A percentile compares a stretch with the other conserved stretches of the same genome.
Conservation (phyloP, 495 filamentous ascomycete species). For the Hypoxylon subgilvum region DNA sequence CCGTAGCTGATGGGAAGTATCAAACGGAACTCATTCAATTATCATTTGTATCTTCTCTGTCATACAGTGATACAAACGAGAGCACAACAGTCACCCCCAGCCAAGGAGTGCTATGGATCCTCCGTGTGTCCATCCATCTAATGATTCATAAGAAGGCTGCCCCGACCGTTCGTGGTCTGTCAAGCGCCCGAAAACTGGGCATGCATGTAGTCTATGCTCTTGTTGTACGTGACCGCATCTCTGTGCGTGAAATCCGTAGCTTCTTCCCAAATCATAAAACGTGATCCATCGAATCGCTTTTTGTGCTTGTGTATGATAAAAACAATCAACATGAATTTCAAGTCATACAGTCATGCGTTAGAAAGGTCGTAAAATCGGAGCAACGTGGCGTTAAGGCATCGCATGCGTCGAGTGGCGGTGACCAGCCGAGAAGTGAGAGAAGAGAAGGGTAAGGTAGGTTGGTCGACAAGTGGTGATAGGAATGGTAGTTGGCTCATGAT, state of each 20-base stretch:
- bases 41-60: conserved; percentile 31
- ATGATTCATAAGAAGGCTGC: conserved; percentile 30
- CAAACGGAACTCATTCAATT: conserved; percentile 31
- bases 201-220: conserved; percentile 41
- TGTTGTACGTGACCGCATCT: conserved; percentile 36
- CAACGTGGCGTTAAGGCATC: conserved; percentile 42
- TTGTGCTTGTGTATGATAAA: conserved; percentile 40
- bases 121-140: conserved; percentile 29
- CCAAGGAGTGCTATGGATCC: conserved; percentile 16
- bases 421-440: conserved; percentile 36
- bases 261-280: conserved; percentile 42
- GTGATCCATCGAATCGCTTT: conserved; percentile 41
- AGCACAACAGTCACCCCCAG: conserved; percentile 4
- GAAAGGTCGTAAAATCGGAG: conserved; percentile 44
- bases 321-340: conserved; percentile 39
- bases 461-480: conserved; percentile 33
- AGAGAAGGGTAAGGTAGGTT: conserved; percentile 36
- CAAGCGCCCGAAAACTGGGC: conserved; percentile 24
- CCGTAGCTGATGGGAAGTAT: background rate
- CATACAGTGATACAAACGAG: conserved; percentile 31
- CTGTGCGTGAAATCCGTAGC: conserved; percentile 37
- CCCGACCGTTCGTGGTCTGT: conserved; percentile 18
- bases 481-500: conserved; percentile 36
- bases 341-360: conserved; percentile 45
- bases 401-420: conserved; percentile 41